Evolutionary conservation across 768 basidiomycete genomes (phyloP), one percentile per base, ranked within the genome.

Genomic region (Pulveroboletus ravenelii): DNA sequence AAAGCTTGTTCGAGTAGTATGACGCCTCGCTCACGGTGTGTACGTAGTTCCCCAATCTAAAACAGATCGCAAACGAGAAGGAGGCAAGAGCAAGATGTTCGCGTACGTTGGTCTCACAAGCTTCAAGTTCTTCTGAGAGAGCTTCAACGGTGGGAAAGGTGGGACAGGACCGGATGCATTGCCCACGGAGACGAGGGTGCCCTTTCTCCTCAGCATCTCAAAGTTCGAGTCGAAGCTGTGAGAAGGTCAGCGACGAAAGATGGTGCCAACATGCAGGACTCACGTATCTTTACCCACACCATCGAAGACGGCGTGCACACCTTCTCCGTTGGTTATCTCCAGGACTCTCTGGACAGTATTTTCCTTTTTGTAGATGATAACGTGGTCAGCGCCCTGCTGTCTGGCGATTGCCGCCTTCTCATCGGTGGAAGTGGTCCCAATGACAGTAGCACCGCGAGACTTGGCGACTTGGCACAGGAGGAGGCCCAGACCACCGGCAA

Each of bases 201-300:
- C 94, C 65, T 95, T 96, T 36, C 91, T 77, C 58, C 81, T 80
- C 58, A 89, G 75, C 67, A 93, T 73, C 66, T 84, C 79, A 70
- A 95, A 89, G 72, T 94, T 76, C 53, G 78, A 76, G 53, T 90
- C 87, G 63, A 87, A 88, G 6, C 87, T 89, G 57, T 13, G 23
- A 36, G 47, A 50, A 14, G 20, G 38, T 59, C 45, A 50, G 40
- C 23, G 52, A 41, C 9, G 14, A 27, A 45, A 39, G 50, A 34
- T 10, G 49, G 20, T 27, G 29, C 12, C 6, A 25, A 23, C 1
- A 10, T 10, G 29, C 5, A 14, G 32, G 18, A 75, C 87, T 51
- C 70, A 94, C 80, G 93, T 97, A 65, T 92, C 89, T 73, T 89
- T 94, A 2, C 95, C 95, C n/a, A 99, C 92, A 27, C 95, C 95